Evolutionary conservation across 225 moss, liverwort and hornwort genomes (phyloP).

Genomic region (Marchantia paleacea): DNA sequence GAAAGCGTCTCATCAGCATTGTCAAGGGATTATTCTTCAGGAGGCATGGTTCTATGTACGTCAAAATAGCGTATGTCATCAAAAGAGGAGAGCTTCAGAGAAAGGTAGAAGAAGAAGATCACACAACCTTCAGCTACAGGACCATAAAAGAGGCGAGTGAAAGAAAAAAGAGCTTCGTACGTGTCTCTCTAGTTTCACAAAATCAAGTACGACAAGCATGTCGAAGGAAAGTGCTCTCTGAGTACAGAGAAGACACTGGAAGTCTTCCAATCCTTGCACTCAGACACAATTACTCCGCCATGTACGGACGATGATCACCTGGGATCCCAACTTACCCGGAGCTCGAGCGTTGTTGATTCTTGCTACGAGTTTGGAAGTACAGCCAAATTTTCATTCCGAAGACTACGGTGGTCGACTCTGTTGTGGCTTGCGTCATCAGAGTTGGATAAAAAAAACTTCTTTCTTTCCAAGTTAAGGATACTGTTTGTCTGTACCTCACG

Average conservation of each 20-base stretch:
- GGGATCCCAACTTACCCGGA: not conserved
- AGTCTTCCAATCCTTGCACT: not conserved
- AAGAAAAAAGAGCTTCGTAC: too few species aligned
- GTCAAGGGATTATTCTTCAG: not conserved
- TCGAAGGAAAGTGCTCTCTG: not conserved
- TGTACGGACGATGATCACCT: not conserved
- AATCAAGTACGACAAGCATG: not conserved
- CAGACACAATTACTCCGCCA: not conserved
- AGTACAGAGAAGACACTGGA: not conserved
- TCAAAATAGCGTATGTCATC: not conserved
- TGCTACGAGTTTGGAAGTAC: too few species aligned
- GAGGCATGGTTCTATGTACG: not conserved
- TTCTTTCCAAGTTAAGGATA: not conserved
- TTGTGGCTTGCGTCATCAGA: not conserved
- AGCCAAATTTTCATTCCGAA: not conserved
- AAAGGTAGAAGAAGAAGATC: not conserved
- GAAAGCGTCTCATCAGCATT: not conserved
- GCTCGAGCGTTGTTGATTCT: not conserved
- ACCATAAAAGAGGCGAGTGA: not conserved
- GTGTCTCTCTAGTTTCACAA: not conserved
- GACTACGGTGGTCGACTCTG: not conserved
- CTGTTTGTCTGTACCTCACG: not conserved
- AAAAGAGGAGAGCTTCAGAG: not conserved
- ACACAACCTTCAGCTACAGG: not conserved
- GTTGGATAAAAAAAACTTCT: not conserved